phyloP scores from a whole-genome alignment of 805 yeast genomes.

The Candida pseudoglaebosa region DNA sequence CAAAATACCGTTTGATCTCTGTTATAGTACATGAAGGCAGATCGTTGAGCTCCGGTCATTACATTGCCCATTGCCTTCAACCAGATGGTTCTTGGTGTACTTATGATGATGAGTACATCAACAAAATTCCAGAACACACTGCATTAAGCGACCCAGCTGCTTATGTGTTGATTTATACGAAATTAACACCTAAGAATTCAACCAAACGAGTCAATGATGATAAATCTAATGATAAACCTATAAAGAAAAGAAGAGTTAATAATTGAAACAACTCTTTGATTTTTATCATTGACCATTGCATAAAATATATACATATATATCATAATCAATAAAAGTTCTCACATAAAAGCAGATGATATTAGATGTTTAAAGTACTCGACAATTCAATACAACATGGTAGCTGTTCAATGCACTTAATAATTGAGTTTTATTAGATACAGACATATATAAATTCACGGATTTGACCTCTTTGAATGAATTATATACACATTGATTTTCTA shows the following conservation, averaged over 20 bases:
- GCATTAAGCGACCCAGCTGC: constrained; percentile 86
- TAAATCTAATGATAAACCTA: constrained; percentile 2
- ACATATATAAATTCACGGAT: too few species aligned
- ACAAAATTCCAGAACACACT: constrained; percentile 63
- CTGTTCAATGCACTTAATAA: too few species aligned
- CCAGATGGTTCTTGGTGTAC: constrained; percentile 92
- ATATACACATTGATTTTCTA: too few species aligned
- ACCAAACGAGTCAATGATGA: constrained; percentile 9
- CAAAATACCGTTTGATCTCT: constrained; percentile 65
- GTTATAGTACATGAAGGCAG: constrained; percentile 95
- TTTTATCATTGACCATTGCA: neutral
- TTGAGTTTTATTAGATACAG: too few species aligned
- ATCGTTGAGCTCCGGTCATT: constrained; percentile 89
- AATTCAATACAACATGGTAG: too few species aligned
- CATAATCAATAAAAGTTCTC: neutral
- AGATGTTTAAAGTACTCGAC: too few species aligned
- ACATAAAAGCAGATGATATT: too few species aligned
- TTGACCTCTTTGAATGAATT: too few species aligned
- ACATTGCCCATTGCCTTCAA: constrained; percentile 84
- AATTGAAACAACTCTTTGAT: neutral
- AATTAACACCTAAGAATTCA: constrained; percentile 54
- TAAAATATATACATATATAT: neutral
- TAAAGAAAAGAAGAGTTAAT: constrained; percentile 7
- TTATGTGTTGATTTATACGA: constrained; percentile 81
- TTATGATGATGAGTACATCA: constrained; percentile 89